Conservation (phyloP, 2,329 filamentous ascomycete species). For the Volutella citrinella region DNA sequence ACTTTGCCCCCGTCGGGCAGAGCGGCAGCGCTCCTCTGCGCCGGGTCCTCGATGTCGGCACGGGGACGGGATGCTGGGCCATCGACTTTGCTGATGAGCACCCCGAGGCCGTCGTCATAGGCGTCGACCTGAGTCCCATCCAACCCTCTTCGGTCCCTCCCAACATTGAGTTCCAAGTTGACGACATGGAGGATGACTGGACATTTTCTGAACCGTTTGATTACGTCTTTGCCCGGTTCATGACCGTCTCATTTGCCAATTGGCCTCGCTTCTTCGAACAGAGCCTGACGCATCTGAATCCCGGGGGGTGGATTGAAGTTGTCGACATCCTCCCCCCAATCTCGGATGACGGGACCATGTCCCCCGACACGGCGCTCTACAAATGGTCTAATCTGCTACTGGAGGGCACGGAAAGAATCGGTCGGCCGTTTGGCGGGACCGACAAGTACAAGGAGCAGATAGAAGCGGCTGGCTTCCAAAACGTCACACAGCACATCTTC, state of each 20-base stretch:
- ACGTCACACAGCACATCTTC: constrained; percentile 44
- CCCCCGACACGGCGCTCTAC: constrained; percentile 15
- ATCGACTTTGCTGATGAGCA: constrained; percentile 23
- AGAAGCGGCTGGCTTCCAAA: constrained; percentile 47
- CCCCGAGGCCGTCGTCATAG: constrained; percentile 11
- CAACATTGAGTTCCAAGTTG: constrained; percentile 21
- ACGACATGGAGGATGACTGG: constrained; percentile 23
- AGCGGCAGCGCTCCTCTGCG: background rate
- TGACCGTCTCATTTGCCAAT: constrained; percentile 16
- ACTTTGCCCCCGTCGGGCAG: constrained; percentile 12
- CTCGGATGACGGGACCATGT: constrained; percentile 14
- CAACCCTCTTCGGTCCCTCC: constrained; percentile 18
- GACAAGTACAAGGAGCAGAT: constrained; percentile 30
- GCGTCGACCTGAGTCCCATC: constrained; percentile 19
- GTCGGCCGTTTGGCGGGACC: constrained; percentile 23
- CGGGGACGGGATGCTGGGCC: constrained; percentile 23
- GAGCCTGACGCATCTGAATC: constrained; percentile 14
- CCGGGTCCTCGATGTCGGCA: constrained; percentile 23
- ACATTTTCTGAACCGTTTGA: constrained; percentile 20
- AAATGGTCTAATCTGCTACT: constrained; percentile 25
- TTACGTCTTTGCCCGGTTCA: constrained; percentile 20
- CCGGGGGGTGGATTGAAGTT: constrained; percentile 23
- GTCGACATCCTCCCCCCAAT: constrained; percentile 13
- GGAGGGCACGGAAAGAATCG: constrained; percentile 25
- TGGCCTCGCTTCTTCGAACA: constrained; percentile 19